Conservation (phyloP, 768 basidiomycete genomes). For the Mycena alexandri region DNA sequence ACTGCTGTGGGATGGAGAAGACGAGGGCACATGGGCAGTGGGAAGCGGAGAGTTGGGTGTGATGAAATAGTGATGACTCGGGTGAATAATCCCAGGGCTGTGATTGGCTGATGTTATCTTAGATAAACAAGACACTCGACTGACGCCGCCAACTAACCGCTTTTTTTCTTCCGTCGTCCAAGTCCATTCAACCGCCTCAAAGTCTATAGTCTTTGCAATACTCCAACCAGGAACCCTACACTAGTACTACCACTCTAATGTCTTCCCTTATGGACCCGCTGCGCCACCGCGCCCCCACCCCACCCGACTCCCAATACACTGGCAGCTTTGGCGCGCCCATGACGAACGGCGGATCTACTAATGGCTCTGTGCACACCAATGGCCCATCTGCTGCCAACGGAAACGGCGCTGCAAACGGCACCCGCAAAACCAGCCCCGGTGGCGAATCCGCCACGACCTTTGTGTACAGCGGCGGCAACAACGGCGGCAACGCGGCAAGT, state of each 20-base stretch:
- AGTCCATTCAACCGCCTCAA: too few species aligned
- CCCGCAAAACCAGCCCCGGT: background rate
- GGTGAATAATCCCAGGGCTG: background rate
- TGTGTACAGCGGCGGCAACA: background rate
- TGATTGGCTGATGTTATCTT: constrained; percentile 39
- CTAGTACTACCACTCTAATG: background rate
- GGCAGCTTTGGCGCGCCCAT: too few species aligned
- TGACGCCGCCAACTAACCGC: background rate
- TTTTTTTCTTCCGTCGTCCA: constrained; percentile 5
- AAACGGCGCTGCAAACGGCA: background rate
- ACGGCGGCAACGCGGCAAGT: background rate
- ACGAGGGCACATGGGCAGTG: too few species aligned
- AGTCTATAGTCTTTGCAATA: too few species aligned
- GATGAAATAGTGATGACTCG: too few species aligned
- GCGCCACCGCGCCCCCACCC: background rate
- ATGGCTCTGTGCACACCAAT: too few species aligned
- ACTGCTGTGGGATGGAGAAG: too few species aligned
- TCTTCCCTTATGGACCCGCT: background rate
- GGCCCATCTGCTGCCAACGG: background rate
- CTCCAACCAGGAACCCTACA: too few species aligned
- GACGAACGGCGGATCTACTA: background rate
- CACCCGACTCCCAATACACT: background rate
- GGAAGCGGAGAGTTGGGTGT: too few species aligned
- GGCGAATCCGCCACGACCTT: constrained; percentile 11
- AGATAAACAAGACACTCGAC: constrained; percentile 24